A percentile compares a stretch with the other conserved stretches of the same genome.
Evolutionary conservation across 1,139 yeast genomes (phyloP).

Genomic region (Geotrichum citri-aurantii): DNA sequence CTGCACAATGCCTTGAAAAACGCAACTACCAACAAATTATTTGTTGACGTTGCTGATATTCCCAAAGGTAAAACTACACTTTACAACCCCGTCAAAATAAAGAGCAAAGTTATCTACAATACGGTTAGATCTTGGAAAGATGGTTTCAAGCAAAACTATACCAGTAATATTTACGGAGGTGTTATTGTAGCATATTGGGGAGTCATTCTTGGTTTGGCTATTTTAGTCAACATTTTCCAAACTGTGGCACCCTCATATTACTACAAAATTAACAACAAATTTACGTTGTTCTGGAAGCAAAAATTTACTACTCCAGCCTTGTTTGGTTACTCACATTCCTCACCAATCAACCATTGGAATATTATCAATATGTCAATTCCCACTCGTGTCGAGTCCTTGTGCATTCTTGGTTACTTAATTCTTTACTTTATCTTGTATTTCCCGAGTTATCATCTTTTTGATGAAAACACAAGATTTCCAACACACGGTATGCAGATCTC

Average conservation of each 20-base stretch:
- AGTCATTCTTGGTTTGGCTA: slow-evolving; percentile 22
- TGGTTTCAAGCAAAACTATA: not conserved
- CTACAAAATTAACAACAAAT: slow-evolving; percentile 6
- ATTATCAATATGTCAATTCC: slow-evolving; percentile 22
- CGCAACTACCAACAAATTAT: slow-evolving; percentile 9
- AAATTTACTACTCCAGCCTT: slow-evolving; percentile 14
- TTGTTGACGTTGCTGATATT: slow-evolving; percentile 1
- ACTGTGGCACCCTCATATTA: slow-evolving; percentile 6
- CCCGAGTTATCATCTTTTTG: slow-evolving; percentile 10
- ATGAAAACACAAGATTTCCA: slow-evolving; percentile 6
- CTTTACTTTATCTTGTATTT: slow-evolving; percentile 20
- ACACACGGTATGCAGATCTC: slow-evolving; percentile 8
- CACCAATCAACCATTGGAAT: slow-evolving; percentile 24
- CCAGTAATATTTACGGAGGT: slow-evolving; percentile 20
- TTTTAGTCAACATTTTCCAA: slow-evolving; percentile 21
- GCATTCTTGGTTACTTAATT: slow-evolving; percentile 22
- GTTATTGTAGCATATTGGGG: slow-evolving; percentile 28
- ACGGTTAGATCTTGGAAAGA: not conserved
- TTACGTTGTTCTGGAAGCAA: not conserved
- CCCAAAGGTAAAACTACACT: not conserved
- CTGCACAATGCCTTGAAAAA: not conserved
- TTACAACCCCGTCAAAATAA: slow-evolving; percentile 1
- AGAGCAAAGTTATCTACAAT: not conserved
- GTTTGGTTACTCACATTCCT: slow-evolving; percentile 12
- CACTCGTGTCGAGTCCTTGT: slow-evolving; percentile 23